phyloP scores from a whole-genome alignment of 345 rosid genomes.

The Capsella bursapastoris region DNA sequence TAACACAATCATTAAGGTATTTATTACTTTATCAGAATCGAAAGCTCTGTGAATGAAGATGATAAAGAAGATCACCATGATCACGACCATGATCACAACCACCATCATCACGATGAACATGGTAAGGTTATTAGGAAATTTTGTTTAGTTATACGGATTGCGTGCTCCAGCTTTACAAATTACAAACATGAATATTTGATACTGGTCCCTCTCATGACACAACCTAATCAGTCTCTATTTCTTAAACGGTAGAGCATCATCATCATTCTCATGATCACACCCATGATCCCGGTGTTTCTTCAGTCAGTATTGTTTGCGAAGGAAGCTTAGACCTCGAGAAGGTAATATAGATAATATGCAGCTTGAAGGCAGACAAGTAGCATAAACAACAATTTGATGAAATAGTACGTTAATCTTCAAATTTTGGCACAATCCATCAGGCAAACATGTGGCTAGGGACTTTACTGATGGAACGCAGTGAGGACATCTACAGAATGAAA shows the following conservation, averaged over 20 bases:
- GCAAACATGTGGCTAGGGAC: slow-evolving; percentile 95
- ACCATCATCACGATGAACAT: slow-evolving; percentile 68
- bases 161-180: slow-evolving; percentile 18
- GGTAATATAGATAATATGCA: slow-evolving; percentile 51
- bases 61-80: slow-evolving; percentile 59
- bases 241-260: slow-evolving; percentile 63
- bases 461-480: slow-evolving; percentile 80
- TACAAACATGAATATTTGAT: background rate
- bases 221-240: slow-evolving; percentile 24
- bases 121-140: slow-evolving; percentile 51
- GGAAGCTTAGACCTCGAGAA: slow-evolving; percentile 95
- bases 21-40: slow-evolving; percentile 62
- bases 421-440: slow-evolving; percentile 48
- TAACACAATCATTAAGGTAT: slow-evolving; percentile 13
- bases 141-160: slow-evolving; percentile 1
- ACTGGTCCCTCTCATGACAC: background rate
- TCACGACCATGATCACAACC: slow-evolving; percentile 56
- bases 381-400: background rate
- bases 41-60: slow-evolving; percentile 69
- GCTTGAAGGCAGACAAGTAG: background rate
- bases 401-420: background rate
- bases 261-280: slow-evolving; percentile 88
- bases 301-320: slow-evolving; percentile 92
- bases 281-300: slow-evolving; percentile 96
- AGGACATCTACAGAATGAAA: slow-evolving; percentile 96